Evolutionary conservation across 1,139 yeast genomes (phyloP).

Genomic region (Nakaseomyces nivariensis): DNA sequence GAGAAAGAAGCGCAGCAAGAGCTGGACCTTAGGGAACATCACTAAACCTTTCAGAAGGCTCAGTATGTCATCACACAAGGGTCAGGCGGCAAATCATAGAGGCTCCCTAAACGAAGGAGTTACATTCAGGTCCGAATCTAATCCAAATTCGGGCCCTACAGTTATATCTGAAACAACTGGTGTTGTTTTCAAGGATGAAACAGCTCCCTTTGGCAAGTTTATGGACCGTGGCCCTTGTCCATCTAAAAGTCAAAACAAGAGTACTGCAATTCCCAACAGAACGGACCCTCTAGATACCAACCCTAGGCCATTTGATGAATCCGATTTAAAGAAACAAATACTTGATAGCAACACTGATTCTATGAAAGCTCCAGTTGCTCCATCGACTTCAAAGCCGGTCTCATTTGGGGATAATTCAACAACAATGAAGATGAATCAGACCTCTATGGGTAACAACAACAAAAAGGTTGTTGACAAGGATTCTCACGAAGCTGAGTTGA

Average conservation of each 20-base stretch:
- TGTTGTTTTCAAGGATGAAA: background rate
- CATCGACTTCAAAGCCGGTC: background rate
- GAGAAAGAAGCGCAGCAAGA: background rate
- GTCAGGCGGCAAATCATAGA: background rate
- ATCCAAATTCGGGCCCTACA: background rate
- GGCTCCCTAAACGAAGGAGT: background rate
- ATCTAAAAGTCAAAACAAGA: background rate
- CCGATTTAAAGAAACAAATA: background rate
- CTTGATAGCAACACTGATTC: background rate
- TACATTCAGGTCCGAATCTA: background rate
- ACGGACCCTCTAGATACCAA: background rate
- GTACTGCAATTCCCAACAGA: background rate
- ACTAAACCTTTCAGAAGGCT: background rate
- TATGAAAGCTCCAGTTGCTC: background rate
- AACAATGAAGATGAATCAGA: background rate
- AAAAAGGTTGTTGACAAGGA: background rate
- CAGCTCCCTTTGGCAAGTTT: background rate
- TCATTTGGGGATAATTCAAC: background rate
- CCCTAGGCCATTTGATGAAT: background rate
- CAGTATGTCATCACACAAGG: background rate
- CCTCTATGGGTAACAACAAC: no score
- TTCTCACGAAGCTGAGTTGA: slow-evolving; percentile 1
- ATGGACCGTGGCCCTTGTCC: background rate
- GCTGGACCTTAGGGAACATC: background rate
- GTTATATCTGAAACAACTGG: background rate